Evolutionary conservation across 169 alveolate species (phyloP), one percentile per base, ranked within the genome.

Genomic region (Plasmodium relictum): DNA sequence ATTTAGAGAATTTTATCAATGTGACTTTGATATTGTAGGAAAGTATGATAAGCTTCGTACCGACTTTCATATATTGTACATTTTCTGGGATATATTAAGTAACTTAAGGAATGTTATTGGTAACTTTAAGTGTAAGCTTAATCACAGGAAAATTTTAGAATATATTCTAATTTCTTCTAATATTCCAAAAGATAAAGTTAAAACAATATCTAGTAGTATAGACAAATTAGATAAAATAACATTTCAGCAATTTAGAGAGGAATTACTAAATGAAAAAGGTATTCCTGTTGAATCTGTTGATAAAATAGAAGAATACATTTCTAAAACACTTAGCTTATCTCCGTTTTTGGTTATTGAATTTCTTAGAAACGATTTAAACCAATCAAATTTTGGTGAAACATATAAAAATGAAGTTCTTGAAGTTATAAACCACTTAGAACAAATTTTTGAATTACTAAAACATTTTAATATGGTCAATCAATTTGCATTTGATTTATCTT

Each of bases 11-110:
- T 98, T 98, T 88, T 97, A 96, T 76, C 98, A 98, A 93, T 98
- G 99, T 80, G 99, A 98, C 91, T 95, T 98, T 73, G 99, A 98
- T 93, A 97, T 97, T 69, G 98, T 98, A 37, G 99, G 99, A 18
- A 90, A 80, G 18, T 95, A 94, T 94, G 97, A 96, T 20, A 72
- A 87, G 20, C 95, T 98, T 98, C 95, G 95, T 14, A 97, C 99
- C 14, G 99, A 98, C 89, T 97, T 99, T 41, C 99, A 98, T 94
- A 97, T 98, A 48, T 80, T 98, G n/a, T 92, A 91, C 80, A 96
- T 98, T 10, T 95, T 98, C 24, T 91, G 92, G 68, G 97, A 98
- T 45, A 95, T 97, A 12, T 92, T 98, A 72, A 83, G 92, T 18
- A 56, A 80, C 16, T 94, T 98, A 8, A 88, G 86, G 62, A 87